phyloP scores from a whole-genome alignment of 106 monocot species.

The Phalaenopsis aphrodite region DNA sequence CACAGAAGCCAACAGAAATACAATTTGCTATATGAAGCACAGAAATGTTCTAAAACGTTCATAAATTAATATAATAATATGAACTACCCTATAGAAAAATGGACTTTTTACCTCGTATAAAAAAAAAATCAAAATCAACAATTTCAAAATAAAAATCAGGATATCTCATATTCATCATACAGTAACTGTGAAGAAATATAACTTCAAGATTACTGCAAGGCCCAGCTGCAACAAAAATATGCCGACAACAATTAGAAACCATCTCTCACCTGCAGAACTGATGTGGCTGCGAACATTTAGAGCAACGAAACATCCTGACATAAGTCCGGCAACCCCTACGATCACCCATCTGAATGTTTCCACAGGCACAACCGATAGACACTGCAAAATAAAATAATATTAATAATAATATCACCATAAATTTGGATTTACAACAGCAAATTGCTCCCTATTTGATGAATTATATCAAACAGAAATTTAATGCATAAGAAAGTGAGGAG shows the following conservation, averaged over 20 bases:
- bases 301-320: slow-evolving; percentile 85
- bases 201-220: slow-evolving; percentile 66
- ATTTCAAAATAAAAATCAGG: not conserved
- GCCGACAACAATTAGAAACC: slow-evolving; percentile 79
- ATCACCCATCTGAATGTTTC: slow-evolving; percentile 95
- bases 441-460: too few species aligned
- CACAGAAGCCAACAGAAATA: too few species aligned
- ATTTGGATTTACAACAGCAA: too few species aligned
- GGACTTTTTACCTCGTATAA: too few species aligned
- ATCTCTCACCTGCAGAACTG: slow-evolving; percentile 71
- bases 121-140: not conserved
- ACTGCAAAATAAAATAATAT: slow-evolving; percentile 27
- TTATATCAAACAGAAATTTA: too few species aligned
- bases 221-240: slow-evolving; percentile 81
- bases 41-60: too few species aligned
- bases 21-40: too few species aligned
- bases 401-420: too few species aligned
- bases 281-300: slow-evolving; percentile 81
- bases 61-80: too few species aligned
- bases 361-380: slow-evolving; percentile 71
- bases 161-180: slow-evolving; percentile 26
- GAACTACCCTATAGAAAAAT: too few species aligned
- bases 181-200: slow-evolving; percentile 83
- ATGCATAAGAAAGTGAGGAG: too few species aligned
- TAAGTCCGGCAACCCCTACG: slow-evolving; percentile 85